A percentile compares a stretch with the other conserved stretches of the same genome.
Conservation (phyloP, 192 early-diverging fungal genomes). For the Oehlia diaphana region DNA sequence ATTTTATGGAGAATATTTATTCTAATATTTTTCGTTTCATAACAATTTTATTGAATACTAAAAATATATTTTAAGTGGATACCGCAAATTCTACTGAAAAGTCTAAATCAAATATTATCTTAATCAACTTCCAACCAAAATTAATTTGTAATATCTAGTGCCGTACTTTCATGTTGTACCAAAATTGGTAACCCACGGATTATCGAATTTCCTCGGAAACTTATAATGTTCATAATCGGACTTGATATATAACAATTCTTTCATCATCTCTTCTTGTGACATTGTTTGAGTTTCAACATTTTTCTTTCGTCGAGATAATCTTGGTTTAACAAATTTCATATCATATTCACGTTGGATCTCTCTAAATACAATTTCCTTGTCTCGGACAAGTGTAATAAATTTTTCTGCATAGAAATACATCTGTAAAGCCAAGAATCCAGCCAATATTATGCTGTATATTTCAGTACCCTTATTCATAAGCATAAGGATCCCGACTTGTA, state of each 20-base stretch:
- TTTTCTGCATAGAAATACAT: not conserved
- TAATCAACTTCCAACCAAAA: too few relatives aligned
- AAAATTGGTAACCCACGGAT: not conserved
- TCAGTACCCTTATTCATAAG: not conserved
- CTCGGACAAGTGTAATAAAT: slow-evolving; percentile 19
- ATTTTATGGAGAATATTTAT: too few relatives aligned
- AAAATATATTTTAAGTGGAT: too few relatives aligned
- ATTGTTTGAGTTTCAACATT: not conserved
- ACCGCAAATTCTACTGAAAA: too few relatives aligned
- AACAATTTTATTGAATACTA: too few relatives aligned
- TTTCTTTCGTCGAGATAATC: slow-evolving; percentile 53
- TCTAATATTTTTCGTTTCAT: too few relatives aligned
- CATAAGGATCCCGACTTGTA: not conserved
- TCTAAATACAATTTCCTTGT: slow-evolving; percentile 60
- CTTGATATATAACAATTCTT: not conserved
- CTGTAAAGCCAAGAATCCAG: not conserved
- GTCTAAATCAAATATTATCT: too few relatives aligned
- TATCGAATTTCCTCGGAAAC: not conserved
- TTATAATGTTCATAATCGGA: not conserved
- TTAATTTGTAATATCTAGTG: too few relatives aligned
- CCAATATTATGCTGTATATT: not conserved
- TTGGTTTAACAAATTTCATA: slow-evolving; percentile 60
- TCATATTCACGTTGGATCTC: slow-evolving; percentile 63
- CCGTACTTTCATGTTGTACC: too few relatives aligned
- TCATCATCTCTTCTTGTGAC: not conserved